Base-by-base conservation (phyloP, 106 monocot genomes). In the Acorus gramineus region DNA sequence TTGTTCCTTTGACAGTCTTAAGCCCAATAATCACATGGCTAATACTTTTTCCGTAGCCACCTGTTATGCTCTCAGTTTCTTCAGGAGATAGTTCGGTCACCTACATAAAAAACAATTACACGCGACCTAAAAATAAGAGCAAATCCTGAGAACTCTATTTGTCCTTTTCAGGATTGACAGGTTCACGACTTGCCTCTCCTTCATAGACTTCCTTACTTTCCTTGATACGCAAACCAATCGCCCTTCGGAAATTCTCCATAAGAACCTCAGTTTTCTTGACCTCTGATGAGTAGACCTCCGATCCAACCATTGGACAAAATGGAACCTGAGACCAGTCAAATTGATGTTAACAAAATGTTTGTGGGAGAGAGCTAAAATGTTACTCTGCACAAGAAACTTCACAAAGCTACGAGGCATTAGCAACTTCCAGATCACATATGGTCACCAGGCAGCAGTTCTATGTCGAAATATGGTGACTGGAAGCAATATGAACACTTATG, bases 251-350 rank as follows among this genome's bases (percentile, higher is more conserved):
- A 74, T 98, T 87, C 66, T 98, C 96, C 96, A 98, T 98, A 44
- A 98, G 87, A 28, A 98, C 85, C 66, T 98, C 96, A 50, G 96
- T 91, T 73, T 98, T 98, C 75, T 98, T 98, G 8, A 98, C 96
- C 72, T 98, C 96, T 7, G 96, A 87, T 51, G 96, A 98, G 54
- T 98, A 98, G 7, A 98, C 96, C 71, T 98, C 96, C 45, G 96
- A 98, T 59, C 96, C 96, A 62, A 98, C 91, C 96, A 98, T 98
- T 47, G 96, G 96, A 69, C 96, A 98, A 61, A 98, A 98, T 10
- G 96, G 96, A 47, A 98, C 91, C 90, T 91, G 63, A 4, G 73
- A 50, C 45, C 52, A 73, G 14, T 65, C 47, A 56, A 5, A 42
- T 59, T 57, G 11, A n/a, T 11, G 3, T 57, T 57, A n/a, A 28